These are phyloP conservation scores for Colletotrichum costaricense DNA, from an alignment of 2,329 filamentous ascomycete genomes.

Conservation along the genomic window DNA sequence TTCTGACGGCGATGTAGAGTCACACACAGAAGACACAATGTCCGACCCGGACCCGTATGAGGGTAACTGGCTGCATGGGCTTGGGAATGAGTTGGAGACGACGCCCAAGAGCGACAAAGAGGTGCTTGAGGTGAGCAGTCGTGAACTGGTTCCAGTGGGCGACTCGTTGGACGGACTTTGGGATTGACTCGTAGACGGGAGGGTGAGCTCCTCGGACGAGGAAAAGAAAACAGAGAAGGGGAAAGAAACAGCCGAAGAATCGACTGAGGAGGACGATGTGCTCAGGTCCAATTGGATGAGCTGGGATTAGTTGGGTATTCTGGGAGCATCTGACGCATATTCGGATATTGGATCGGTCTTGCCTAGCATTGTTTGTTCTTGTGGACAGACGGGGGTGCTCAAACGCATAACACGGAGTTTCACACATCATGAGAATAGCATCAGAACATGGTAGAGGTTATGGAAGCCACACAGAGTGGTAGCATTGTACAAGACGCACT, in stretches of 20 bases:
- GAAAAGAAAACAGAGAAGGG: conserved; percentile 26
- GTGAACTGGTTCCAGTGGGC: conserved; percentile 14
- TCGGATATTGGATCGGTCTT: neutral
- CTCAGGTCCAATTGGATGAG: conserved; percentile 34
- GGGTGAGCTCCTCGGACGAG: conserved; percentile 39
- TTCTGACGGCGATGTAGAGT: conserved; percentile 34
- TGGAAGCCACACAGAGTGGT: neutral
- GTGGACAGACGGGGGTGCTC: too few species aligned
- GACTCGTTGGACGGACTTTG: conserved; percentile 31
- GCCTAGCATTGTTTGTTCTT: neutral
- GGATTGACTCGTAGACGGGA: conserved; percentile 39
- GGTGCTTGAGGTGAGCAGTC: conserved; percentile 18
- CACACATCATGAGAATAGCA: neutral
- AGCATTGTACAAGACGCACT: neutral
- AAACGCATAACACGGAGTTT: neutral
- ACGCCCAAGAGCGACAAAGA: conserved; percentile 9
- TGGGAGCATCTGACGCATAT: neutral
- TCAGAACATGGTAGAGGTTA: neutral
- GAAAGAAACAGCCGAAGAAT: neutral
- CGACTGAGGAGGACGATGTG: conserved; percentile 25
- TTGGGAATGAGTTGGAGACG: neutral
- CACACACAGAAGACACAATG: conserved; percentile 33
- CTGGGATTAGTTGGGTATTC: conserved; percentile 28
- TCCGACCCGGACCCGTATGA: conserved; percentile 36
- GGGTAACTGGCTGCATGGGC: conserved; percentile 21